Evolutionary conservation across 257 asterid species (phyloP).

Genomic region (Penstemon eatonii): DNA sequence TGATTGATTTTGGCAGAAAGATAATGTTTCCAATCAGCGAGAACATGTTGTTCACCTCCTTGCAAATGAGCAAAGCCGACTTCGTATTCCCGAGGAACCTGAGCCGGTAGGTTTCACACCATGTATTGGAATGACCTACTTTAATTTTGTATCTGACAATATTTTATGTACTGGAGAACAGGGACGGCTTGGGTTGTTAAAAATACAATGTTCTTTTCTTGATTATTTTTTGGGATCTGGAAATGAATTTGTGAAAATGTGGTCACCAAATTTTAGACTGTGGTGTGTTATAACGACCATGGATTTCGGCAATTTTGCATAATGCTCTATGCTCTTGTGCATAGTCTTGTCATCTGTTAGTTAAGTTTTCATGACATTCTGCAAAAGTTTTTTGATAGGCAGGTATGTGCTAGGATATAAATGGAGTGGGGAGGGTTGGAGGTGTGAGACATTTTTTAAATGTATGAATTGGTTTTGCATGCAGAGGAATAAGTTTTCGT

Average conservation of each 20-base stretch:
- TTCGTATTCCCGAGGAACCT: slow-evolving; percentile 73
- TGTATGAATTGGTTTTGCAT: background rate
- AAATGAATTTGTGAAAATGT: slow-evolving; percentile 7
- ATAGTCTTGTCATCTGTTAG: slow-evolving; percentile 1
- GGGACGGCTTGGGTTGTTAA: background rate
- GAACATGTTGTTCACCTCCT: slow-evolving; percentile 92
- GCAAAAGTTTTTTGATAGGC: background rate
- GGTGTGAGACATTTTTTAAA: background rate
- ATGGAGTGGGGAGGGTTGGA: background rate
- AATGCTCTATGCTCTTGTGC: background rate
- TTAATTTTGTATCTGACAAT: background rate
- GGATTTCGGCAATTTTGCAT: slow-evolving; percentile 17
- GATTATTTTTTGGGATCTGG: slow-evolving; percentile 17
- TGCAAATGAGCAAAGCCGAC: slow-evolving; percentile 90
- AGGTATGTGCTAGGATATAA: background rate
- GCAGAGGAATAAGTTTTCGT: background rate
- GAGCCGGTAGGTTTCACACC: slow-evolving; percentile 70
- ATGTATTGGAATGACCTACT: slow-evolving; percentile 17
- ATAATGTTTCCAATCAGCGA: slow-evolving; percentile 87
- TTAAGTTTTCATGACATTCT: slow-evolving; percentile 2
- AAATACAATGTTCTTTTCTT: background rate
- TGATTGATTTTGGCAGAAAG: slow-evolving; percentile 63
- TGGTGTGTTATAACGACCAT: slow-evolving; percentile 7
- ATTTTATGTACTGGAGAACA: background rate
- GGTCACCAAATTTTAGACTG: slow-evolving; percentile 19